Percentiles rank a stretch among this genome's conserved stretches.
Evolutionary conservation across 169 alveolate species (phyloP).

Genomic region (Plasmodium gonderi): DNA sequence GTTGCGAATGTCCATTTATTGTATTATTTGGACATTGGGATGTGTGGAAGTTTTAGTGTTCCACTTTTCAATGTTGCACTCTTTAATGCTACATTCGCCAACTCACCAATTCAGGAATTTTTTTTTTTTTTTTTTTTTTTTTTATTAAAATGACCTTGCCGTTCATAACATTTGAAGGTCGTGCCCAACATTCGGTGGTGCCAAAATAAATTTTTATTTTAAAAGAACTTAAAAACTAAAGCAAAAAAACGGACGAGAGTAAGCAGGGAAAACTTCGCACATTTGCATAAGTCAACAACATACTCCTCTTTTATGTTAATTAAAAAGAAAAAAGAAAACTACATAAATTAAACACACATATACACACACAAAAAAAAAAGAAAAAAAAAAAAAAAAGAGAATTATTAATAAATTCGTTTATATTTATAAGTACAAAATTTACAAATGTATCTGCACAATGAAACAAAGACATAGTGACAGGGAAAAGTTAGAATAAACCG

Average conservation of each 20-base stretch:
- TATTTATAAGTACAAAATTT: not conserved
- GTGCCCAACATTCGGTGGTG: not conserved
- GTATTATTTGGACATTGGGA: not conserved
- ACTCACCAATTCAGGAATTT: too few relatives aligned
- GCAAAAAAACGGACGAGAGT: not conserved
- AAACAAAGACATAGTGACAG: not conserved
- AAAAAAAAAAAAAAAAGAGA: not conserved
- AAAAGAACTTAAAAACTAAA: slow-evolving; percentile 4
- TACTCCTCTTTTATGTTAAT: slow-evolving; percentile 9
- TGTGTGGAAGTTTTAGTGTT: too few relatives aligned
- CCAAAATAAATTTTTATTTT: not conserved
- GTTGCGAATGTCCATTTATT: not conserved
- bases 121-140: not conserved
- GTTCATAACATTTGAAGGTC: not conserved
- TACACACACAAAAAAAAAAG: not conserved
- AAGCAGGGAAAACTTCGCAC: not conserved
- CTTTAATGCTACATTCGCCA: too few relatives aligned
- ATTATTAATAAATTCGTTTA: not conserved
- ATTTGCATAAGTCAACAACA: slow-evolving; percentile 3
- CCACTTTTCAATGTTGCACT: too few relatives aligned
- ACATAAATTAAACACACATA: not conserved
- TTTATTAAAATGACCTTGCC: too few relatives aligned
- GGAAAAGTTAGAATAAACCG: not conserved
- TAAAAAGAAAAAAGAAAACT: not conserved
- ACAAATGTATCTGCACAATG: not conserved